Base-by-base conservation (phyloP, 345 rosid genomes). In the Salix viminalis region DNA sequence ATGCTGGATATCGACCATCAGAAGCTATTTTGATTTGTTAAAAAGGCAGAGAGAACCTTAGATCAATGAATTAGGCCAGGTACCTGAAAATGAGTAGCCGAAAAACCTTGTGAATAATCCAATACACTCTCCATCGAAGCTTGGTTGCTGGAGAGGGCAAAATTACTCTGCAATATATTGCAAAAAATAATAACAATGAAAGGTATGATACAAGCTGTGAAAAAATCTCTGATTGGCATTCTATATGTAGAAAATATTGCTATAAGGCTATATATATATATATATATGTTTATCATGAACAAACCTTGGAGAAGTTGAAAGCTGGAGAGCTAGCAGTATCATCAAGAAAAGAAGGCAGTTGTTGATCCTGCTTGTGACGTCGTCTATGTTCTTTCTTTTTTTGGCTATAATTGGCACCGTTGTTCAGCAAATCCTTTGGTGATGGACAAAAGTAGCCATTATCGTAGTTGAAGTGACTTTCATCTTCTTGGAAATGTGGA, bases 301-400 rank as follows among this genome's bases (percentile, higher is more conserved):
- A 32, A n/a, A 91, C 98, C 88, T 81, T 84, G 82, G 88, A 82
- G 75, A 84, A 85, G 80, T 76, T 85, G 84, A 87, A 66, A 69
- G 87, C 79, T 26, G 93, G 90, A 82, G 99, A 94, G 81, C 96
- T 94, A 60, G 99, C 99, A 65, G 97, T 92, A 77, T 94, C 99
- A 77, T 92, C 97, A 67, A 92, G 96, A 74, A 89, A 70, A 60
- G 91, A 83, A 72, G 86, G 77, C 64, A 67, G 69, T 56, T 85
- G 85, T 70, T 86, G 74, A 62, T 84, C 78, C 67, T 80, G 78
- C n/a, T 24, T 34, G 26, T 71, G 79, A 65, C 83, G 77, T 41
- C 83, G 77, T 41, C 79, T 76, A 18, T 78, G 77, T 62, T 91
- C 90, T 76, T 81, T 87, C 65, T 60, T 79, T 52, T 67, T 84